Evolutionary conservation across 345 rosid genomes (phyloP).

Genomic region (Geranium rotundifolium): DNA sequence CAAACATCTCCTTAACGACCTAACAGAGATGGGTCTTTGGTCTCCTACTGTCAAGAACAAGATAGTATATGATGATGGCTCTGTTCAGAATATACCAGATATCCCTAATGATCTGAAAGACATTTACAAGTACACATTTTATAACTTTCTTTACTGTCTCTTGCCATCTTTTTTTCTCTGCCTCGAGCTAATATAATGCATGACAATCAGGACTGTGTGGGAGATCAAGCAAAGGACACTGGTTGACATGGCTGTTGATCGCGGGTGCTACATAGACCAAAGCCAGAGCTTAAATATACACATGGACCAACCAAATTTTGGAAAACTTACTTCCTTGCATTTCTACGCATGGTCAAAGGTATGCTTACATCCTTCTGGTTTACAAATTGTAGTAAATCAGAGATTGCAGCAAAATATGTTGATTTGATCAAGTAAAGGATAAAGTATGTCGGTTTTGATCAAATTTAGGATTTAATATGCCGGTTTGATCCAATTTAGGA

Average conservation of each 20-base stretch:
- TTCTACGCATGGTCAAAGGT: conserved; percentile 87
- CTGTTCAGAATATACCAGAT: conserved; percentile 61
- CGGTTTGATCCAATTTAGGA: no score
- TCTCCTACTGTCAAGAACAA: conserved; percentile 66
- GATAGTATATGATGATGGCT: conserved; percentile 65
- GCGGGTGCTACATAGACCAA: conserved; percentile 89
- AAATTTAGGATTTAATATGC: no score
- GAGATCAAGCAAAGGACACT: conserved; percentile 85
- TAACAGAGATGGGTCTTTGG: conserved; percentile 89
- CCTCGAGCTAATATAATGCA: background rate
- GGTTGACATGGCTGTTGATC: conserved; percentile 88
- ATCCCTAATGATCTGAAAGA: conserved; percentile 56
- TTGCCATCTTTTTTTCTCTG: background rate
- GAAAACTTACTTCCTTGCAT: conserved; percentile 71
- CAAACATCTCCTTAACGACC: conserved; percentile 90
- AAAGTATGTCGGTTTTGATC: no score
- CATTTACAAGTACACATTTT: conserved; percentile 51
- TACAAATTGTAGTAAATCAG: no score
- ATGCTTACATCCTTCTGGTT: background rate
- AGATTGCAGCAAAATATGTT: no score
- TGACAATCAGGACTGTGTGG: conserved; percentile 70
- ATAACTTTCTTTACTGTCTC: background rate
- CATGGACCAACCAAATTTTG: conserved; percentile 80
- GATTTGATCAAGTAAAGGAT: no score
- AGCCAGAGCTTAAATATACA: conserved; percentile 93